Evolutionary conservation across 192 early-diverging fungal species (phyloP).

Genomic region (Thamnidium elegans): DNA sequence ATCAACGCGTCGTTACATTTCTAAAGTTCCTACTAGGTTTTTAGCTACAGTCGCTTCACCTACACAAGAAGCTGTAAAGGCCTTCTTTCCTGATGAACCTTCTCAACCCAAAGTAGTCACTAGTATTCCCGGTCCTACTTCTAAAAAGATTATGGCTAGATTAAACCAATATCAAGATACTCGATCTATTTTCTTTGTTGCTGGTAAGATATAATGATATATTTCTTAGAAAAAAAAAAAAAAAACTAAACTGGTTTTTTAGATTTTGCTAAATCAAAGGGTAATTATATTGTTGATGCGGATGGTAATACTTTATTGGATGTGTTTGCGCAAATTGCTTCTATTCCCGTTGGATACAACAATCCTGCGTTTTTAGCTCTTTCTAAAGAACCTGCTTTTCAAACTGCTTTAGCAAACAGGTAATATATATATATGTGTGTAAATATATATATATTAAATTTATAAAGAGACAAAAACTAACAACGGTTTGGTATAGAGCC

Average conservation of each 20-base stretch:
- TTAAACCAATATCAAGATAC: conserved; percentile 62
- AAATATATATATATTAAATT: background rate
- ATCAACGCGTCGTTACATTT: background rate
- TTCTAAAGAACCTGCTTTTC: conserved; percentile 53
- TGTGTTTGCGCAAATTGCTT: conserved; percentile 71
- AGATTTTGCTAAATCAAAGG: conserved; percentile 64
- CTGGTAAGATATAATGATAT: conserved; percentile 24
- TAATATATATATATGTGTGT: background rate
- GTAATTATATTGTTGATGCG: conserved; percentile 72
- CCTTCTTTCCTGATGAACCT: conserved; percentile 54
- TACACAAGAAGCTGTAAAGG: background rate
- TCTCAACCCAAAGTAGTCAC: conserved; percentile 49
- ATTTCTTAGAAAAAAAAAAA: background rate
- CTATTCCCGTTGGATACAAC: conserved; percentile 75
- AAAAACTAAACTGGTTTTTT: background rate
- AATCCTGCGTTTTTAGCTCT: conserved; percentile 53
- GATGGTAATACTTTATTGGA: conserved; percentile 72
- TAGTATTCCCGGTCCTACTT: conserved; percentile 60
- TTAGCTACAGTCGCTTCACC: background rate
- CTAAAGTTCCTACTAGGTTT: background rate
- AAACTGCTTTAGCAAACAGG: conserved; percentile 63
- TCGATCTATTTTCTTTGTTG: conserved; percentile 61
- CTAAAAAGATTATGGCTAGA: conserved; percentile 44
- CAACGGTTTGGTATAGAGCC: conserved; percentile 26
- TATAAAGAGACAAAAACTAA: background rate